Evolutionary conservation across 2,329 filamentous ascomycete genomes (phyloP).

Genomic region (Neobulgaria alba): DNA sequence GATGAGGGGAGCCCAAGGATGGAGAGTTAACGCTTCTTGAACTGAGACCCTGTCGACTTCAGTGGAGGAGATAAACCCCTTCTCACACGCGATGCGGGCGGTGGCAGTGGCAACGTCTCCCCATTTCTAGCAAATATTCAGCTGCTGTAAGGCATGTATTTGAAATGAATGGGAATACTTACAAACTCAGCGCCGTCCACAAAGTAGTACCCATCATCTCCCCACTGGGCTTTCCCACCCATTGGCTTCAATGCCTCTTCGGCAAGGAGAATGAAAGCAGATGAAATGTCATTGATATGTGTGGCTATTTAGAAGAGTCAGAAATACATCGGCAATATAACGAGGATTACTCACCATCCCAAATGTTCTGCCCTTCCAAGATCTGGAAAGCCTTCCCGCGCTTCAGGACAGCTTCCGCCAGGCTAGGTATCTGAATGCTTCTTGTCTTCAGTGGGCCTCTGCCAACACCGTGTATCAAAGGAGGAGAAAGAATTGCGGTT

Average conservation of each 20-base stretch:
- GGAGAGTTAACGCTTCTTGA: slow-evolving; percentile 15
- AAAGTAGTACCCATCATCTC: slow-evolving; percentile 47
- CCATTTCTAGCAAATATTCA: slow-evolving; percentile 42
- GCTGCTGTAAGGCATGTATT: slow-evolving; percentile 1
- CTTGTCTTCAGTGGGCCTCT: slow-evolving; percentile 48
- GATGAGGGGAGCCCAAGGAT: slow-evolving; percentile 23
- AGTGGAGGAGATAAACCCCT: slow-evolving; percentile 33
- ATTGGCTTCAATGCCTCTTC: slow-evolving; percentile 40
- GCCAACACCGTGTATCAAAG: slow-evolving; percentile 52
- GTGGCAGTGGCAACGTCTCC: slow-evolving; percentile 39
- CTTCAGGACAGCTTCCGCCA: slow-evolving; percentile 42
- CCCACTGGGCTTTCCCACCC: slow-evolving; percentile 39
- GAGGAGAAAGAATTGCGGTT: slow-evolving; percentile 55
- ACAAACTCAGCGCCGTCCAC: slow-evolving; percentile 20
- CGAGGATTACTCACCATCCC: slow-evolving; percentile 35
- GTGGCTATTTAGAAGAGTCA: slow-evolving; percentile 31
- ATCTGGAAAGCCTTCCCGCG: slow-evolving; percentile 41
- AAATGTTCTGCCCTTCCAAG: slow-evolving; percentile 42
- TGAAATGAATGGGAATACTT: neutral
- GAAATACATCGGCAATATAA: too few species aligned
- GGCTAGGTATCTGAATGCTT: slow-evolving; percentile 45
- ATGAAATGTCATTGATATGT: slow-evolving; percentile 44
- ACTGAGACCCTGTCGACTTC: slow-evolving; percentile 20
- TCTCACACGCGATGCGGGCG: slow-evolving; percentile 37
- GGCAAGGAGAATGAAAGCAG: slow-evolving; percentile 42